Evolutionary conservation across 78 protist genomes (phyloP), one percentile per base, ranked within the genome.

Genomic region (Trichosphaerium sp.): DNA sequence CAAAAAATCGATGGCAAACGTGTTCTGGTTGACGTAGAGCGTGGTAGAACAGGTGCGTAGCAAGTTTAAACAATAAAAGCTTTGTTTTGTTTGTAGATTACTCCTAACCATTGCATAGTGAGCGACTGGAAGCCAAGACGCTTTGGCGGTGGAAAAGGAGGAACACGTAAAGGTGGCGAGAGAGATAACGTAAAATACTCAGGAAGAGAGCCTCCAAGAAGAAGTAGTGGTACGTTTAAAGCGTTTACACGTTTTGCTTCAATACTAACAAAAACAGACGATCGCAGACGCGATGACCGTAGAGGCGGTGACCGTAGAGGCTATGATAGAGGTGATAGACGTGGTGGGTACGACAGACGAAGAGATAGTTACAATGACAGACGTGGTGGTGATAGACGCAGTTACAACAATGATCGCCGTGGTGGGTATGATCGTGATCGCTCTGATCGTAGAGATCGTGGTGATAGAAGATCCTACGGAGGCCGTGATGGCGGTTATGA

Each of bases 21-120:
- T 12, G 65, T 87, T 11, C 61, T 88, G 11, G 92, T 88, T 7
- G 95, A 90, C 44, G 81, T 90, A 54, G 95, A 90, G 72, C 83
- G 95, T 38, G 92, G 92, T 5, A 80, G 95, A 37, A 87, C 91
- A 3, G n/a, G n/a, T n/a, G n/a, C n/a, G n/a, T n/a, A n/a, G n/a
- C n/a, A n/a, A n/a, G n/a, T n/a, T n/a, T n/a, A n/a, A n/a, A n/a
- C n/a, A n/a, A n/a, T n/a, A n/a, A n/a, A n/a, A n/a, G n/a, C n/a
- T n/a, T n/a, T n/a, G n/a, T n/a, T n/a, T n/a, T n/a, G n/a, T n/a
- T n/a, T n/a, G n/a, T n/a, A n/a, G n/a, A n/a, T n/a, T n/a, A n/a
- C n/a, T n/a, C n/a, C n/a, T n/a, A n/a, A n/a, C n/a, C n/a, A n/a
- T n/a, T n/a, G n/a, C n/a, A n/a, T n/a, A n/a, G 89, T 87, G 28